phyloP scores from a whole-genome alignment of 2,329 filamentous ascomycete species.

The Talaromyces sp. region DNA sequence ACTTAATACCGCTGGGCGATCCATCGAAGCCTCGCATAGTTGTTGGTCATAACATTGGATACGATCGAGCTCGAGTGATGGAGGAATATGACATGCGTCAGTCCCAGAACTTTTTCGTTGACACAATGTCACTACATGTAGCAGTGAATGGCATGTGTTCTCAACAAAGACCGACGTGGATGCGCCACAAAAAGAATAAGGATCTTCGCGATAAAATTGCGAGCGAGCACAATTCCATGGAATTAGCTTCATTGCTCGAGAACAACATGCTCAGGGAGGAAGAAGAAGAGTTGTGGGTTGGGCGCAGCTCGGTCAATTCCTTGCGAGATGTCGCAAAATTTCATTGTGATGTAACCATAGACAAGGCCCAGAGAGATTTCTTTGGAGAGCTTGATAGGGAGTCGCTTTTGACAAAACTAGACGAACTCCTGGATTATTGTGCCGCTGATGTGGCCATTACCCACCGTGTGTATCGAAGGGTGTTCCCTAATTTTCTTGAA shows the following conservation, averaged over 20 bases:
- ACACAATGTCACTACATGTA: conserved; percentile 98
- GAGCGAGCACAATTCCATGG: conserved; percentile 68
- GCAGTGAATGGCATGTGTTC: conserved; percentile 99
- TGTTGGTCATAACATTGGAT: conserved; percentile 94
- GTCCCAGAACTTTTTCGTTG: conserved; percentile 82
- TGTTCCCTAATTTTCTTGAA: conserved; percentile 85
- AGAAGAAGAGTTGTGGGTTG: conserved; percentile 95
- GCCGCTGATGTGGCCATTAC: conserved; percentile 92
- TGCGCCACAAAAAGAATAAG: conserved; percentile 90
- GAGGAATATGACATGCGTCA: conserved; percentile 89
- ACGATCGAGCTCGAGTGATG: conserved; percentile 81
- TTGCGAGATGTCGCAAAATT: conserved; percentile 95
- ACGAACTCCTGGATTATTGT: conserved; percentile 89
- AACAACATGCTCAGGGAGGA: conserved; percentile 71
- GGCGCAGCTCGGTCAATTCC: conserved; percentile 92
- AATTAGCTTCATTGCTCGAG: conserved; percentile 71
- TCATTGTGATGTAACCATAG: conserved; percentile 86
- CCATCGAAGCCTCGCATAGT: conserved; percentile 72
- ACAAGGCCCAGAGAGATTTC: conserved; percentile 83
- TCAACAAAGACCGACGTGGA: conserved; percentile 92
- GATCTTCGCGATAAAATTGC: conserved; percentile 81
- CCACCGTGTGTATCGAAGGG: conserved; percentile 89
- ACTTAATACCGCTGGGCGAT: conserved; percentile 86
- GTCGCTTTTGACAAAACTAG: conserved; percentile 70
- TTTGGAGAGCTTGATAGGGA: conserved; percentile 80